Base-by-base conservation (phyloP, 352 stramenopile species). In the Globisporangium heterothallicum region DNA sequence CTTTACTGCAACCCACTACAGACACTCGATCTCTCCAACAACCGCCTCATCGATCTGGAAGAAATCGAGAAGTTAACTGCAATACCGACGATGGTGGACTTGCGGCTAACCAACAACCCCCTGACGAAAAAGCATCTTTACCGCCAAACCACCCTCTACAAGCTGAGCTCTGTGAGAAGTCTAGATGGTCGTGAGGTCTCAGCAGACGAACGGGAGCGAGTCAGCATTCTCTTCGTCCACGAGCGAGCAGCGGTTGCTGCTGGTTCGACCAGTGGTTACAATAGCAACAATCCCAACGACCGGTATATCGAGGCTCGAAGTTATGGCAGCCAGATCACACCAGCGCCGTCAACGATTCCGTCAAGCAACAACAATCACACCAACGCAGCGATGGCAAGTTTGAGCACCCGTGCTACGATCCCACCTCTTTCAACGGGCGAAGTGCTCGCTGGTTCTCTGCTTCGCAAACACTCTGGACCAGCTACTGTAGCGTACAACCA, bases 41-140 rank as follows among this genome's bases (percentile, higher is more conserved):
- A 96, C 51, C 71, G 86, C 0, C 21, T 96, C 0, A 40, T 51
- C 1, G 86, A 94, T 30, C 50, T 95, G n/a, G 78, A 85, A 18
- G 86, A 96, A 42, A 47, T 94, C 18, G 86, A 95, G 6, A 85
- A 77, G 22, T 62, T 95, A 13, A 57, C 53, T 0, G 32, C 60
- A 4, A 26, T 90, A 14, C 68, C 79, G 2, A 81, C 76, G n/a
- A 53, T 96, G 21, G 30, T 77, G 6, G 78, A 93, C 26, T 55
- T 96, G 13, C 65, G 65, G 5, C 34, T 93, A 13, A 43, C 49
- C 19, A 88, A 84, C 60, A 95, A 95, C 34, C 78, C 84, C 3
- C 24, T 95, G 27, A 67, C 71, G 2, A 89, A 93, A 51, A 92
- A 92, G 53, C 80, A 94, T 35, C 53, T 93, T 49, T 95, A 92